A percentile compares a stretch with the other conserved stretches of the same genome.
phyloP scores from a whole-genome alignment of 208 protist species.

The Acanthamoeba culbertsoni region DNA sequence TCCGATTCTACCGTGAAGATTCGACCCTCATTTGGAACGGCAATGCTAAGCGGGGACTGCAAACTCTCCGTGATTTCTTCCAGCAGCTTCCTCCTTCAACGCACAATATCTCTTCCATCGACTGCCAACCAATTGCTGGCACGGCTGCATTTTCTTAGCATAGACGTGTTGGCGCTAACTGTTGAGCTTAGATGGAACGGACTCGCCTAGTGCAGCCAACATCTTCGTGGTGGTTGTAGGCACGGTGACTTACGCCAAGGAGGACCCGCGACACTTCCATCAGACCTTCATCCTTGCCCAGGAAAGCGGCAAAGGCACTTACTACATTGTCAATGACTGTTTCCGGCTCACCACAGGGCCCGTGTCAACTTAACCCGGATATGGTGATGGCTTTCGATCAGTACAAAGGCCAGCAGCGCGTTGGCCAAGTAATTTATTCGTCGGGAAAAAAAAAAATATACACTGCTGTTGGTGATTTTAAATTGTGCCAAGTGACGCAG shows the following conservation, averaged over 20 bases:
- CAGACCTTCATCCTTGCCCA: conserved; percentile 44
- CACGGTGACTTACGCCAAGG: conserved; percentile 39
- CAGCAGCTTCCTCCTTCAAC: conserved; percentile 12
- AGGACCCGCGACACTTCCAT: conserved; percentile 19
- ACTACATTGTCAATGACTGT: conserved; percentile 53
- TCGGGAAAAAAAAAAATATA: no score
- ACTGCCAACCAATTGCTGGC: conserved; percentile 31
- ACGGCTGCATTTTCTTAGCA: not conserved
- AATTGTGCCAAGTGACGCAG: no score
- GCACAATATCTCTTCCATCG: conserved; percentile 32
- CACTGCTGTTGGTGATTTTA: no score
- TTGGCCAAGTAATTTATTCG: not conserved
- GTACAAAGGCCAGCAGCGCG: not conserved
- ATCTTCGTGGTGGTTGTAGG: conserved; percentile 12
- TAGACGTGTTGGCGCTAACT: not conserved
- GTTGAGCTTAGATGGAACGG: not conserved
- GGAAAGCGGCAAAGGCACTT: conserved; percentile 19
- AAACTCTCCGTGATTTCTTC: conserved; percentile 28
- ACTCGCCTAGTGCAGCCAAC: not conserved
- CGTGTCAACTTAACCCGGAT: not conserved
- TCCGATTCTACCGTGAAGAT: conserved; percentile 23
- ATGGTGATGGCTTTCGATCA: no score
- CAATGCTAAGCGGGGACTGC: conserved; percentile 6
- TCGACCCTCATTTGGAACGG: conserved; percentile 46
- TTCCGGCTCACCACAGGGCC: conserved; percentile 25